These are phyloP conservation scores for Diaporthe vexans DNA, from an alignment of 2,329 filamentous ascomycete genomes.

Conservation along the genomic window DNA sequence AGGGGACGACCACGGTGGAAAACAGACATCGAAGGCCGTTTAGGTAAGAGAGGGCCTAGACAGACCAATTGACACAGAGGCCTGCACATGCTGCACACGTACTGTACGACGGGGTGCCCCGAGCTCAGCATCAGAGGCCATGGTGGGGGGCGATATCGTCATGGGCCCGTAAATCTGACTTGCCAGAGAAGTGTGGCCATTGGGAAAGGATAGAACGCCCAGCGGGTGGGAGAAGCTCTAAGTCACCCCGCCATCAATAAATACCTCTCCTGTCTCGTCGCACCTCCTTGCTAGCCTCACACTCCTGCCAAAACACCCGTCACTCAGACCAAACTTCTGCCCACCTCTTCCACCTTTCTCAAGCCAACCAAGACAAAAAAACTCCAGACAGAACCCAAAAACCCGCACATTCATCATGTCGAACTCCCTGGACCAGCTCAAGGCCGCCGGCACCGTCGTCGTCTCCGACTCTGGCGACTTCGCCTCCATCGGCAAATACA, in stretches of 20 bases:
- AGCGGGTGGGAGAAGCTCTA: constrained; percentile 14
- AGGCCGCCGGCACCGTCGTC: constrained; percentile 95
- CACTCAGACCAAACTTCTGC: not conserved
- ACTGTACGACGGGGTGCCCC: not conserved
- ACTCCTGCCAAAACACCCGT: constrained; percentile 6
- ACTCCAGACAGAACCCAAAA: not conserved
- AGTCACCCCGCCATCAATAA: constrained; percentile 39
- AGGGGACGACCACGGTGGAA: not conserved
- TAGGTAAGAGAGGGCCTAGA: no score
- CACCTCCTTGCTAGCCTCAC: constrained; percentile 20
- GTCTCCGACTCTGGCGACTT: constrained; percentile 93
- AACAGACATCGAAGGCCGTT: no score
- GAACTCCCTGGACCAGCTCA: constrained; percentile 95
- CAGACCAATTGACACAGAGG: not conserved
- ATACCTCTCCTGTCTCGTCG: constrained; percentile 35
- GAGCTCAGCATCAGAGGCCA: not conserved
- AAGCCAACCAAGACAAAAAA: not conserved
- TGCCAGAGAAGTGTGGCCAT: constrained; percentile 26
- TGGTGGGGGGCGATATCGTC: constrained; percentile 38
- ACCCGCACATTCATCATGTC: constrained; percentile 70
- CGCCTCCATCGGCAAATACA: constrained; percentile 97
- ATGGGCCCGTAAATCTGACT: constrained; percentile 38
- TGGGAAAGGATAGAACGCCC: not conserved
- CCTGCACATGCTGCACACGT: no score
- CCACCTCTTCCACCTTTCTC: not conserved